A percentile compares a stretch with the other conserved stretches of the same genome.
phyloP scores from a whole-genome alignment of 192 early-diverging fungal species.

The Coemansia reversa region DNA sequence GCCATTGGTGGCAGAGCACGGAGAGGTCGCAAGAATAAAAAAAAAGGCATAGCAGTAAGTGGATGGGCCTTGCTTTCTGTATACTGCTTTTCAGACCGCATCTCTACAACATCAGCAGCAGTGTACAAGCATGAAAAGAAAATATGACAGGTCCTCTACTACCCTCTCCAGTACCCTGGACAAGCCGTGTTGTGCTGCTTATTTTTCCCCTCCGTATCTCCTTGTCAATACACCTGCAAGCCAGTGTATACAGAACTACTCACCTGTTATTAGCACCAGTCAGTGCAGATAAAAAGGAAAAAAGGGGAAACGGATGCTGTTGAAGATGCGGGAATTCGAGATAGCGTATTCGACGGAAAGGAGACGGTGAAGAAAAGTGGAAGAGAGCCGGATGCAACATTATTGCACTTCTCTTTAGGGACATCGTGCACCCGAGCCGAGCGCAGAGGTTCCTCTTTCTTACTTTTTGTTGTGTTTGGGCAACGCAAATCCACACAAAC shows the following conservation, averaged over 20 bases:
- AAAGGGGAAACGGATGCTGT: constrained; percentile 1
- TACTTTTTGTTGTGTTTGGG: not conserved
- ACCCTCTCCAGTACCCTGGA: not conserved
- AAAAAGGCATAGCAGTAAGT: constrained; percentile 3
- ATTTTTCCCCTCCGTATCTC: too few relatives aligned
- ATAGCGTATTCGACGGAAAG: not conserved
- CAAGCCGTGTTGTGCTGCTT: not conserved
- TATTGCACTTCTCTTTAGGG: not conserved
- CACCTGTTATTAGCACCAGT: too few relatives aligned
- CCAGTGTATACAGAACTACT: too few relatives aligned
- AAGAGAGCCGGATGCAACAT: not conserved
- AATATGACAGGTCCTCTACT: too few relatives aligned
- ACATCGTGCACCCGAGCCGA: not conserved
- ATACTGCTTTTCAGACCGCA: constrained; percentile 9
- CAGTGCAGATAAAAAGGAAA: not conserved
- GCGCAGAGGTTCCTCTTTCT: too few relatives aligned
- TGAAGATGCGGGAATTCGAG: constrained; percentile 5
- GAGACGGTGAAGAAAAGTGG: not conserved
- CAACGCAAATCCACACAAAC: not conserved
- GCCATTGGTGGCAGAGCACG: too few relatives aligned
- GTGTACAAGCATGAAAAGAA: too few relatives aligned
- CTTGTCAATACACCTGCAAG: too few relatives aligned
- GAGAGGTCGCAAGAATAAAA: not conserved
- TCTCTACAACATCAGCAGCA: too few relatives aligned
- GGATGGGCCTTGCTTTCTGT: not conserved